These are phyloP conservation scores for Cladorrhinum sp. DNA, from an alignment of 2,329 filamentous ascomycete genomes.

Conservation along the genomic window DNA sequence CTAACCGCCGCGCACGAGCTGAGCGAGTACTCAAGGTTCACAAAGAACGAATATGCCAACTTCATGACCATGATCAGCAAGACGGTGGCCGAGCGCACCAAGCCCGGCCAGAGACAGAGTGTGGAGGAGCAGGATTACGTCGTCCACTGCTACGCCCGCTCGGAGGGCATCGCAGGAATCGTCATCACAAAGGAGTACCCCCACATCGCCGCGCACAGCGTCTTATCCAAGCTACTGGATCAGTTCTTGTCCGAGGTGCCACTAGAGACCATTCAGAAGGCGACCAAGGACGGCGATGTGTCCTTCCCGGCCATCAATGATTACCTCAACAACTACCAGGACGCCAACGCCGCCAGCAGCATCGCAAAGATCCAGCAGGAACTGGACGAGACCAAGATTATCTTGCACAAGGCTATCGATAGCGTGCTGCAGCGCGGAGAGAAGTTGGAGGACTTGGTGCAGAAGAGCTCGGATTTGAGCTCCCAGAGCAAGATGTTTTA, in stretches of 20 bases:
- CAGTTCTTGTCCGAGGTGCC: conserved; percentile 75
- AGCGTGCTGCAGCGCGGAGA: conserved; percentile 84
- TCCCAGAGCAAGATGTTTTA: conserved; percentile 98
- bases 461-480: conserved; percentile 88
- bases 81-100: conserved; percentile 81
- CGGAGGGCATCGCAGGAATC: conserved; percentile 71
- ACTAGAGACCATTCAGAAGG: conserved; percentile 24
- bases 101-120: conserved; percentile 76
- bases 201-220: conserved; percentile 75
- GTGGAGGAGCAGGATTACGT: conserved; percentile 79
- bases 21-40: conserved; percentile 28
- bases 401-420: conserved; percentile 95
- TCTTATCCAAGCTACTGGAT: conserved; percentile 82
- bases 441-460: conserved; percentile 92
- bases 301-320: conserved; percentile 73
- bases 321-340: conserved; percentile 73
- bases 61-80: conserved; percentile 85
- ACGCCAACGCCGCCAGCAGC: conserved; percentile 83
- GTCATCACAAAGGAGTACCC: conserved; percentile 78
- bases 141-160: conserved; percentile 75
- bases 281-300: conserved; percentile 47
- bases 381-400: conserved; percentile 95
- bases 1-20: conserved; percentile 31
- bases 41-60: conserved; percentile 49
- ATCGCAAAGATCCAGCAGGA: conserved; percentile 96